Base-by-base conservation (phyloP, 1,139 yeast genomes). In the Nakaseomyces delphensis region DNA sequence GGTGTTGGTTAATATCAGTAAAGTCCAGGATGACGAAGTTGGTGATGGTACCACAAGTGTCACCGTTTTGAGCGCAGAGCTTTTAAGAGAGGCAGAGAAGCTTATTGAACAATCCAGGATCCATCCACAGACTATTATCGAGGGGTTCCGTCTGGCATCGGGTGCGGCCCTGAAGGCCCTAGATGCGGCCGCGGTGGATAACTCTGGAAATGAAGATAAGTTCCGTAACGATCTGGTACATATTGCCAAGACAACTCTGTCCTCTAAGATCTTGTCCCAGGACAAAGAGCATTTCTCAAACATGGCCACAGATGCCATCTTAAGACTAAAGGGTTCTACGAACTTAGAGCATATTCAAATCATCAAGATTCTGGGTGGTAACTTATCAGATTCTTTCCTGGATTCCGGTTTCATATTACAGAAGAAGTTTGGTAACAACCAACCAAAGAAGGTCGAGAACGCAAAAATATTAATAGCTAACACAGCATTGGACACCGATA, bases 1-100 rank as follows among this genome's bases (percentile, higher is more conserved):
- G 62, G 98, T 93, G 8, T 72, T 91, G 55, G 98, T 93, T 29
- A 91, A 91, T 63, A 83, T 91, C 48, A 82, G 96, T 43, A 91
- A 91, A 65, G 97, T 91, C 30, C 99, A 91, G 70, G 99, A 91
- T 60, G 96, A 91, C 62, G 97, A 91, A 64, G 95, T 91, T 57
- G 98, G 99, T 44, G 99, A 91, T 64, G 99, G 99, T 52, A 91
- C 99, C 38, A 91, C 99, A 0, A 85, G 96, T n/a, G 99, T 91
- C 27, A 87, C 97, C 0, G 96, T 91, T 11, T 70, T 91, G 45
- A 77, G 93, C 42, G 91, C 96, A 11, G 98, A 91, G 65, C 72
- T 91, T 48, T 73, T 91, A 53, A 78, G 95, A 61, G 97, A 93
- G 67, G 97, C 98, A 27, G 98, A 93, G 66, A 81, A 81, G 62